Percentiles rank a stretch among this genome's conserved stretches.
Evolutionary conservation across 352 stramenopile genomes (phyloP).

Genomic region (Phytophthora litchii): DNA sequence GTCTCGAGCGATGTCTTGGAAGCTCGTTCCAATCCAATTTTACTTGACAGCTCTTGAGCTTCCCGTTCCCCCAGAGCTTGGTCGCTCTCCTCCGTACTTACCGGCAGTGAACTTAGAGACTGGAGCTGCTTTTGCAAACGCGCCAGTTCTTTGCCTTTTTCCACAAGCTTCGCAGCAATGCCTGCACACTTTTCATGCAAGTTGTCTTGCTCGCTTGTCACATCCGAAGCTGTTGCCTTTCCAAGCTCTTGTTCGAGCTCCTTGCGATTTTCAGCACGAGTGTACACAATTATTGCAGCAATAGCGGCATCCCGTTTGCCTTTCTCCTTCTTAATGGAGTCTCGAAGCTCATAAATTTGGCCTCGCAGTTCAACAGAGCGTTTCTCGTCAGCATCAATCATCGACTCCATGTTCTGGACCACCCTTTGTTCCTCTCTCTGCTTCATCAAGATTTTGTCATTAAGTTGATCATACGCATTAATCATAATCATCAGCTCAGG

Average conservation of each 20-base stretch:
- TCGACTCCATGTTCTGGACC: slow-evolving; percentile 21
- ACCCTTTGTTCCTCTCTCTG: slow-evolving; percentile 31
- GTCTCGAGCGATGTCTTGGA: slow-evolving; percentile 27
- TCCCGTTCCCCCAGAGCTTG: slow-evolving; percentile 7
- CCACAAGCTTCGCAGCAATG: slow-evolving; percentile 20
- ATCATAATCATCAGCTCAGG: slow-evolving; percentile 9
- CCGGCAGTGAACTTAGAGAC: slow-evolving; percentile 15
- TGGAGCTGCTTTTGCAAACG: slow-evolving; percentile 20
- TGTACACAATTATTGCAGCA: slow-evolving; percentile 32
- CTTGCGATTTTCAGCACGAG: slow-evolving; percentile 1
- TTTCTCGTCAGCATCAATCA: slow-evolving; percentile 21
- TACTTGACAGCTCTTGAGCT: slow-evolving; percentile 14
- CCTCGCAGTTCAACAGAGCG: slow-evolving; percentile 22
- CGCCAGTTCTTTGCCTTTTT: slow-evolving; percentile 25
- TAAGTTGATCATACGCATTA: slow-evolving; percentile 35
- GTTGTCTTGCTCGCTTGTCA: not conserved
- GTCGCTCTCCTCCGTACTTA: slow-evolving; percentile 2
- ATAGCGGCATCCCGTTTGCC: slow-evolving; percentile 36
- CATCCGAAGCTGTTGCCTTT: not conserved
- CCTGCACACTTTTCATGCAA: slow-evolving; percentile 26
- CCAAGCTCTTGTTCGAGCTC: slow-evolving; percentile 9
- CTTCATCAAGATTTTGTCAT: slow-evolving; percentile 35
- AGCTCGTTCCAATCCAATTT: slow-evolving; percentile 29
- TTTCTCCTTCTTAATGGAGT: slow-evolving; percentile 32
- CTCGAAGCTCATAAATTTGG: slow-evolving; percentile 35